Base-by-base conservation (phyloP, 2,329 filamentous ascomycete genomes). In the Pseudogymnoascus sp. region DNA sequence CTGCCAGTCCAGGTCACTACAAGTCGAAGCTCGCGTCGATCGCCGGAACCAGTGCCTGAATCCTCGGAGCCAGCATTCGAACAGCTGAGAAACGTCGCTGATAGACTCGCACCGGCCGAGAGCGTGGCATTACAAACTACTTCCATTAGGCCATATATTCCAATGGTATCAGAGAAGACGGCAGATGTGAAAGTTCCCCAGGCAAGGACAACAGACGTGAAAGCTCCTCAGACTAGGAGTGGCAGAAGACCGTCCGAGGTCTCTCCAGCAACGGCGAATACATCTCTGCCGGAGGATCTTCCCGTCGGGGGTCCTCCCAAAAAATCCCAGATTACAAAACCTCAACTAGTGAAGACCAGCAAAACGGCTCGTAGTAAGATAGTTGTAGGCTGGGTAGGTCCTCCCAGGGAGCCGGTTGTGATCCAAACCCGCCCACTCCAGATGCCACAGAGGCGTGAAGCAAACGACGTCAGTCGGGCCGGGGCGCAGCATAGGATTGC, bases 291-390 rank as follows among this genome's bases (percentile, higher is more conserved):
- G 10, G 19, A 21, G 4, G 50, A 57, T 57, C 28, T 33, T 35
- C 11, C 50, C 17, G 17, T 15, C n/a, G 50, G 35, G 5, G 50
- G 11, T 33, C n/a, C 50, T 35, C 17, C n/a, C 23, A 57, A 13
- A 33, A 57, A 9, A 21, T 6, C 50, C n/a, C 50, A 33, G 28
- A 11, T 53, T 53, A 31, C 47, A 53, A 53, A 31, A 53, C 19
- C 60, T 5, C 33, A 47, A 21, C 28, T 47, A 13, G 10, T 62
- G 9, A 62, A 60, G 40, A 62, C 40, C 19, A 62, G 28, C 61
- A 60, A 50, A 47, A 35, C 61, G 15, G 35, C 61, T 33, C 59
- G 62, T 13, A 64, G 62, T 21, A 66, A 64, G 62, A 62, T 60
- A 63, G 44, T 47, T 7, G 28, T 50, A 4, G 28, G 50, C 6